Base-by-base conservation (phyloP, 2,329 filamentous ascomycete species). In the Aspergillus cejpii region DNA sequence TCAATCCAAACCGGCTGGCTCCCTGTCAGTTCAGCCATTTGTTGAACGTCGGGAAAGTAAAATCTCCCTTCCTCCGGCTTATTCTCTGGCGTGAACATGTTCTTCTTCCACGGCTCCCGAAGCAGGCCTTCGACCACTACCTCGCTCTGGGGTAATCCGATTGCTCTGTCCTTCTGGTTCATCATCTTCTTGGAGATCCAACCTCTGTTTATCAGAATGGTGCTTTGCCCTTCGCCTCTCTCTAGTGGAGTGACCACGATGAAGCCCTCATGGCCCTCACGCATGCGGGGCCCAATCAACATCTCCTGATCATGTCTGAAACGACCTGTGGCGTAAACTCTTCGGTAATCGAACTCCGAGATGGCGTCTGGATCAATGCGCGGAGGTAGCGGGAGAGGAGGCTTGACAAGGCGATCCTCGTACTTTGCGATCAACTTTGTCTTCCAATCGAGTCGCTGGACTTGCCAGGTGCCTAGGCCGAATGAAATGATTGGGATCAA, bases 71-170 rank as follows among this genome's bases (percentile, higher is more conserved):
- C 81, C 55, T 90, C 83, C 0, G 91, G 91, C 56, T 80, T 75
- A 59, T 98, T 98, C 0, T 85, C 82, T 0, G 92, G 92, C 44
- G 92, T 98, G 66, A 98, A 98, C 78, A 90, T 85, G 66, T 98
- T 98, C 76, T 91, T 94, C 77, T 94, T 92, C 80, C 87, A 94
- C 6, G 91, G 91, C 70, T 92, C 81, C 48, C 92, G 72, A 63
- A 98, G 64, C 64, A 98, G 60, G 0, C 92, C 92, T 69, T 95
- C 83, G 2, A 98, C 81, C 0, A 77, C 78, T 7, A 97, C 83
- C 58, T 85, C 80, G 0, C 81, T 87, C 39, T 61, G 64, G 0
- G 85, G 84, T 54, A 97, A 56, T 1, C 81, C 81, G 19, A 81
- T 78, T 0, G 76, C 71, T 28, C 87, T 72, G 44, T 74, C 71